Base-by-base conservation (phyloP, 495 filamentous ascomycete genomes). In the Talaromyces trachyspermus region DNA sequence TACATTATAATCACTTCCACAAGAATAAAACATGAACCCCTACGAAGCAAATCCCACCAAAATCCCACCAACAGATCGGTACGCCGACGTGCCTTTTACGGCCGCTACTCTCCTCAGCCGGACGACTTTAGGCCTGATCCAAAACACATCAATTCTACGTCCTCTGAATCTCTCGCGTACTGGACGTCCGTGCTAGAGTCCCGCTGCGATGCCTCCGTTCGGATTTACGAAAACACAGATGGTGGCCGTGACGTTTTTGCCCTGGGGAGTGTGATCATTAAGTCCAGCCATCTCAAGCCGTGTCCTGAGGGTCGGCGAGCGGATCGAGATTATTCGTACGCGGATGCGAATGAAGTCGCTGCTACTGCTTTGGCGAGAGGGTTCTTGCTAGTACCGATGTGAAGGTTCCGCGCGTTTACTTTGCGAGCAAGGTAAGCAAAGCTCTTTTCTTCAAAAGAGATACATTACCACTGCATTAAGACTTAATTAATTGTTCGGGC, bases 381-480 rank as follows among this genome's bases (percentile, higher is more conserved):
- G 0, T 50, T 57, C 2, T 35, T 72, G n/a, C n/a, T n/a, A n/a
- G n/a, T 12, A 49, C 36, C 10, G 51, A 57, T 38, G 48, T 71
- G n/a, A 61, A 49, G 55, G 62, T 70, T n/a, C 64, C 67, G 18
- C 45, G 61, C 2, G 65, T 74, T 15, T 69, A 61, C 37, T 71
- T 71, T 57, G 45, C 59, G 17, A 56, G 64, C 43, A 70, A 71
- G 56, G 63, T 73, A 55, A 9, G 45, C 36, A n/a, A n/a, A n/a
- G n/a, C 4, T 43, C 1, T 29, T 2, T 43, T 18, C 23, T 15
- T 19, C 24, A 9, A n/a, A n/a, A n/a, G n/a, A n/a, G n/a, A n/a
- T n/a, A n/a, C 3, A 29, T 8, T 43, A 15, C 12, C 20, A 29
- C 1, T 43, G 26, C 22, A n/a, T 27, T 43, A 50, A n/a, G 29